Percentiles rank a stretch among this genome's conserved stretches.
These are phyloP conservation scores for Boletus vermiculosoides DNA, from an alignment of 768 basidiomycete species.

Conservation along the genomic window DNA sequence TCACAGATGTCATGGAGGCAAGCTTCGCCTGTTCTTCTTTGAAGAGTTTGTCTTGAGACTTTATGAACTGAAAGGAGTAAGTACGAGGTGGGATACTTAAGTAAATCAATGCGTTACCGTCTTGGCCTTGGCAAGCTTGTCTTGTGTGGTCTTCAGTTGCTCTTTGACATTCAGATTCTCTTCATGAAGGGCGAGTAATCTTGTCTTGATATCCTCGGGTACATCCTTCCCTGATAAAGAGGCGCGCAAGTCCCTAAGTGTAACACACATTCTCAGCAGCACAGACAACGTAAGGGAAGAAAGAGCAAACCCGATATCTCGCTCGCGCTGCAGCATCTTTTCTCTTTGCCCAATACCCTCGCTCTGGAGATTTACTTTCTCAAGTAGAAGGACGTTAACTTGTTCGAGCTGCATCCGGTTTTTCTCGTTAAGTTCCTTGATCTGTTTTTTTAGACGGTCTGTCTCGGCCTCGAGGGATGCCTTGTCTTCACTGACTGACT, in stretches of 20 bases:
- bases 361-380: conserved; percentile 88
- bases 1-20: conserved; percentile 45
- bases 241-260: conserved; percentile 70
- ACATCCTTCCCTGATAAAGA: conserved; percentile 75
- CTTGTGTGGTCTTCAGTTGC: conserved; percentile 64
- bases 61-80: conserved; percentile 70
- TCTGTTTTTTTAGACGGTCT: conserved; percentile 58
- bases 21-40: conserved; percentile 74
- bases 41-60: conserved; percentile 86
- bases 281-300: neutral
- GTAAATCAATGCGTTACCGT: conserved; percentile 42
- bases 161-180: conserved; percentile 72
- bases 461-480: conserved; percentile 68
- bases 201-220: conserved; percentile 78
- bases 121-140: conserved; percentile 80
- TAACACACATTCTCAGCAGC: conserved; percentile 1
- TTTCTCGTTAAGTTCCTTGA: conserved; percentile 75
- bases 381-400: conserved; percentile 78
- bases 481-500: conserved; percentile 89
- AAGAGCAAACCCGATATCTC: conserved; percentile 69
- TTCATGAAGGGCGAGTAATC: conserved; percentile 72
- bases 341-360: conserved; percentile 91
- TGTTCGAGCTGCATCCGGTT: conserved; percentile 90
- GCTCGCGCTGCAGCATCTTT: conserved; percentile 80
- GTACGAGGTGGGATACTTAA: neutral